These are phyloP conservation scores for Aspergillus steynii DNA, from an alignment of 495 filamentous ascomycete genomes.

Conservation along the genomic window DNA sequence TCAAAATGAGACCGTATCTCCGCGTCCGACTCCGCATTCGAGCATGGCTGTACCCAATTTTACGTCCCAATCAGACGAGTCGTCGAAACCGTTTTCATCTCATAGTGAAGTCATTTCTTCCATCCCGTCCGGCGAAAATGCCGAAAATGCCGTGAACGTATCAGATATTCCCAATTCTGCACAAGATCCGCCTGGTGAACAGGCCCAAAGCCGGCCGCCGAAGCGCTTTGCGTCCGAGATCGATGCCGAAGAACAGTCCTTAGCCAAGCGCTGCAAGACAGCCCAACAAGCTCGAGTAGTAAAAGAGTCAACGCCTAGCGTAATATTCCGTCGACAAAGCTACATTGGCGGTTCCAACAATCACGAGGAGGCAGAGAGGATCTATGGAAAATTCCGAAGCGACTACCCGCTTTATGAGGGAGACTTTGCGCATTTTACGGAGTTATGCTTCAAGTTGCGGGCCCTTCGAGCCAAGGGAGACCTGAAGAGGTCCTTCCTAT, in stretches of 20 bases:
- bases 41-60: conserved; percentile 29
- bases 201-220: conserved; percentile 11
- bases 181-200: conserved; percentile 4
- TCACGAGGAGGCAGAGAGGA: conserved; percentile 24
- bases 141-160: background rate
- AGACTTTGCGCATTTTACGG: conserved; percentile 52
- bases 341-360: conserved; percentile 26
- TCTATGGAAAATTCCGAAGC: conserved; percentile 52
- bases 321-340: conserved; percentile 27
- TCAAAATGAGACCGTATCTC: conserved; percentile 17
- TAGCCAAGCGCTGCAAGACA: conserved; percentile 18
- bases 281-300: background rate
- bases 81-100: conserved; percentile 21
- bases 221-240: conserved; percentile 19
- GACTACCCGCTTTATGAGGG: conserved; percentile 61
- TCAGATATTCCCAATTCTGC: conserved; percentile 7
- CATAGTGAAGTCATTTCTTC: conserved; percentile 20
- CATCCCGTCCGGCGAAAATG: conserved; percentile 13
- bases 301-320: conserved; percentile 7
- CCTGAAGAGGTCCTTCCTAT: conserved; percentile 52
- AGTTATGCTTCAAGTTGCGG: conserved; percentile 55
- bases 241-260: conserved; percentile 17
- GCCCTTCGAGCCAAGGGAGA: conserved; percentile 39
- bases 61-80: conserved; percentile 15
- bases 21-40: conserved; percentile 21